Percentiles rank a stretch among this genome's conserved stretches.
Conservation (phyloP, 2,329 filamentous ascomycete species). For the Cucurbitaria berberidis region DNA sequence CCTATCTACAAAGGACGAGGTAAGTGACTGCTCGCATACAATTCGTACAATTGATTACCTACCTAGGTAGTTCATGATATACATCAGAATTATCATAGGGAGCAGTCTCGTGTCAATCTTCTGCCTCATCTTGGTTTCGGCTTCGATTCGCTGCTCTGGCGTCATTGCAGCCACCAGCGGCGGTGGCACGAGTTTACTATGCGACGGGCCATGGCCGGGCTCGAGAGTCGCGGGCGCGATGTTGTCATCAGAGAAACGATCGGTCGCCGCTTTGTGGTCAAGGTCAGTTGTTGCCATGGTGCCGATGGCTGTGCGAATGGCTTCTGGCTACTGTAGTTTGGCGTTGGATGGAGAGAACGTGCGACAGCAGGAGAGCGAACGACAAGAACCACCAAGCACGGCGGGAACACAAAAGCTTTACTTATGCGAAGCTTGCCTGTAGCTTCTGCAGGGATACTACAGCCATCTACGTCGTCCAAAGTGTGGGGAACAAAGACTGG, state of each 20-base stretch:
- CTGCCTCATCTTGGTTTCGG: slow-evolving; percentile 67
- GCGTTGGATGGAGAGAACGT: neutral
- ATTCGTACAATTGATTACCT: neutral
- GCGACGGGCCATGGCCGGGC: slow-evolving; percentile 21
- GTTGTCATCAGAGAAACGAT: slow-evolving; percentile 35
- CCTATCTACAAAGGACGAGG: slow-evolving; percentile 52
- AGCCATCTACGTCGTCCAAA: slow-evolving; percentile 14
- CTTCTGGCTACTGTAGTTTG: neutral
- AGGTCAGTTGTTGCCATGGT: slow-evolving; percentile 27
- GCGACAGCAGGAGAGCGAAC: neutral
- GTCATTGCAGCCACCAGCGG: slow-evolving; percentile 53
- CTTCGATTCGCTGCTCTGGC: slow-evolving; percentile 57
- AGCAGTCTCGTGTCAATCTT: slow-evolving; percentile 74
- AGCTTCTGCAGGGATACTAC: neutral
- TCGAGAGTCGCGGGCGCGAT: slow-evolving; percentile 11
- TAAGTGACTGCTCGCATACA: neutral
- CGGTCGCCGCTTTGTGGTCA: slow-evolving; percentile 28
- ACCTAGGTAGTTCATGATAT: slow-evolving; percentile 73
- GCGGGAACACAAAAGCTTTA: slow-evolving; percentile 15
- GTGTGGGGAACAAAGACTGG: neutral
- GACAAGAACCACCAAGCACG: slow-evolving; percentile 5
- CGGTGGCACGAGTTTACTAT: slow-evolving; percentile 38
- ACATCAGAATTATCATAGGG: slow-evolving; percentile 74
- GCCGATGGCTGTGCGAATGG: slow-evolving; percentile 7
- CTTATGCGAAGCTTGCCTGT: slow-evolving; percentile 25